Conservation (phyloP, 495 filamentous ascomycete genomes). For the Hypomontagnella submonticulosa region DNA sequence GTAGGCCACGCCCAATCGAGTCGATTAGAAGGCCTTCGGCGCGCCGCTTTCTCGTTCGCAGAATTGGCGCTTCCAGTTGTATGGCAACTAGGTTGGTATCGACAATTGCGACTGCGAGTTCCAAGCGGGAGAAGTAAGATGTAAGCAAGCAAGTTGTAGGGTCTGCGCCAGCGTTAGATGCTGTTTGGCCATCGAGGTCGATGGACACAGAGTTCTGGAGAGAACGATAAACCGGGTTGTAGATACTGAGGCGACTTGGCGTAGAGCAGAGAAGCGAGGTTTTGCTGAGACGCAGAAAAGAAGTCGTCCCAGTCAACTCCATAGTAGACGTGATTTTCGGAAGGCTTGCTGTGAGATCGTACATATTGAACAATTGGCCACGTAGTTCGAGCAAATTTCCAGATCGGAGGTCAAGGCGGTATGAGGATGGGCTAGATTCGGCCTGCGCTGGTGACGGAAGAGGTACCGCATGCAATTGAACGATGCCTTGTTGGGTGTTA, state of each 20-base stretch:
- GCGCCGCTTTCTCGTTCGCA: slow-evolving; percentile 67
- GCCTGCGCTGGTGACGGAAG: slow-evolving; percentile 17
- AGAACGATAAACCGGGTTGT: slow-evolving; percentile 74
- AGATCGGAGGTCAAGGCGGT: slow-evolving; percentile 65
- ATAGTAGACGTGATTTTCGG: slow-evolving; percentile 57
- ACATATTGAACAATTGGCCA: slow-evolving; percentile 57
- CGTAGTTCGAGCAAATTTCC: slow-evolving; percentile 66
- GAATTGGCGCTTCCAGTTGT: slow-evolving; percentile 70
- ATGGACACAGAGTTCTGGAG: slow-evolving; percentile 66
- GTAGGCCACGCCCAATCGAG: slow-evolving; percentile 71
- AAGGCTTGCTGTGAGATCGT: slow-evolving; percentile 61
- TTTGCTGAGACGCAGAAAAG: slow-evolving; percentile 64
- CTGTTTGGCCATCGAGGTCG: slow-evolving; percentile 36
- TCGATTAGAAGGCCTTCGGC: slow-evolving; percentile 75
- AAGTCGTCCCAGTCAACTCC: slow-evolving; percentile 51
- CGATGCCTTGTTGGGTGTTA: slow-evolving; percentile 37
- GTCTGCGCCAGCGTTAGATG: slow-evolving; percentile 34
- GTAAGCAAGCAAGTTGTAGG: slow-evolving; percentile 58
- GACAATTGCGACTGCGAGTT: slow-evolving; percentile 68
- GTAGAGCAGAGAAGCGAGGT: slow-evolving; percentile 61
- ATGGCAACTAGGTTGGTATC: slow-evolving; percentile 68
- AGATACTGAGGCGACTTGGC: slow-evolving; percentile 59
- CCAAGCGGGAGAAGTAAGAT: slow-evolving; percentile 71
- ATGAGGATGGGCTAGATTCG: slow-evolving; percentile 35
- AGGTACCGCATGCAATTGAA: slow-evolving; percentile 45